phyloP scores from a whole-genome alignment of 768 basidiomycete species.

The Leccinum boreale region DNA sequence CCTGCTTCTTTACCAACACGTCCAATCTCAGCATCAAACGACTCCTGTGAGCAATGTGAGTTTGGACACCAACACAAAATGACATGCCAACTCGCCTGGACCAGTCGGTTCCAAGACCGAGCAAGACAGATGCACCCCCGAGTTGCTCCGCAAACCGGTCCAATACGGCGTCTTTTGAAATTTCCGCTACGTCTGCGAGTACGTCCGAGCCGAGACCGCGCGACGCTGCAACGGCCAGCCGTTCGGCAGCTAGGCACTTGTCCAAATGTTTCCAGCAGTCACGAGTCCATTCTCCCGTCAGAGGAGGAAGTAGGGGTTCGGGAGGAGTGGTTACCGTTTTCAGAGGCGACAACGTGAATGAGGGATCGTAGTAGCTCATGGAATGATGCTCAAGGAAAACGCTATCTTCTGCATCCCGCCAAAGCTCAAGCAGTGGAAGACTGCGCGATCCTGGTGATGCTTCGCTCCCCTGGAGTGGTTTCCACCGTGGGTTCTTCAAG shows the following conservation, averaged over 20 bases:
- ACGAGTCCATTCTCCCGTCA: conserved; percentile 54
- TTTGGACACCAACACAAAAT: background rate
- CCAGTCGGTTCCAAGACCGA: conserved; percentile 51
- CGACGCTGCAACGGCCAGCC: conserved; percentile 45
- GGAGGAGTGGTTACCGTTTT: background rate
- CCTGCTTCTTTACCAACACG: conserved; percentile 29
- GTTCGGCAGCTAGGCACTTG: conserved; percentile 71
- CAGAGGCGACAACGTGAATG: conserved; percentile 18
- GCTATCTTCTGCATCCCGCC: conserved; percentile 29
- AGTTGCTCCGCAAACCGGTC: conserved; percentile 50
- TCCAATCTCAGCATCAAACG: conserved; percentile 29
- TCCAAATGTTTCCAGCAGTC: conserved; percentile 81
- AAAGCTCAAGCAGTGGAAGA: conserved; percentile 31
- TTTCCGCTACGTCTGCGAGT: conserved; percentile 50
- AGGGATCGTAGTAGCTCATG: conserved; percentile 11
- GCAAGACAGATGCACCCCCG: conserved; percentile 42
- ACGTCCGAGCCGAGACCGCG: conserved; percentile 28
- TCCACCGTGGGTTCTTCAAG: conserved; percentile 11
- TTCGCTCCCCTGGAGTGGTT: conserved; percentile 6
- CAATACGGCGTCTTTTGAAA: conserved; percentile 57
- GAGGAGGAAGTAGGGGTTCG: conserved; percentile 5
- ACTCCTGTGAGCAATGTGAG: conserved; percentile 12
- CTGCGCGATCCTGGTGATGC: conserved; percentile 31
- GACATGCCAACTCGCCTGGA: conserved; percentile 43
- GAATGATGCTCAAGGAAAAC: conserved; percentile 28